These are phyloP conservation scores for Colletotrichum neosansevieriae DNA, from an alignment of 2,329 filamentous ascomycete species.

Conservation along the genomic window DNA sequence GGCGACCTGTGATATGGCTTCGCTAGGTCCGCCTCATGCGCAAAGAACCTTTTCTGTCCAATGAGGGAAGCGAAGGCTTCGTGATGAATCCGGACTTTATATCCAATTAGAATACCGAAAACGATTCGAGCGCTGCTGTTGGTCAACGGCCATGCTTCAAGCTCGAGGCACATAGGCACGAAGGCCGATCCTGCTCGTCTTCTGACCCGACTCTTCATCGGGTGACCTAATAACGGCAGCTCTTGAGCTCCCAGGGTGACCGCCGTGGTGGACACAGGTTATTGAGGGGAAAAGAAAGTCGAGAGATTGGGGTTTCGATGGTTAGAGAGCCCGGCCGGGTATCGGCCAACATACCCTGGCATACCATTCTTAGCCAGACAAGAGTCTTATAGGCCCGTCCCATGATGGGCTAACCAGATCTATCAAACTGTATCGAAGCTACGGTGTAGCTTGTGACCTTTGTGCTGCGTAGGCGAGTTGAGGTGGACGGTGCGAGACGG, in stretches of 20 bases:
- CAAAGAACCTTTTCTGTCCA: conserved; percentile 54
- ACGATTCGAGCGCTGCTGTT: conserved; percentile 46
- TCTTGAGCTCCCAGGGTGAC: background rate
- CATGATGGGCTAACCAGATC: conserved; percentile 34
- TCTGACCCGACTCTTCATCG: conserved; percentile 7
- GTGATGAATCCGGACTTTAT: conserved; percentile 51
- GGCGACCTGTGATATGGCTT: conserved; percentile 52
- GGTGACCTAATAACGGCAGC: conserved; percentile 18
- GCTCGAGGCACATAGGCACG: background rate
- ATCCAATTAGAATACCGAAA: conserved; percentile 50
- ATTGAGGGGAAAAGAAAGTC: conserved; percentile 4
- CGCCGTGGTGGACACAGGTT: conserved; percentile 10
- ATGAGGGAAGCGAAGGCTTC: conserved; percentile 47
- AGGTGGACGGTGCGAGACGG: conserved; percentile 17
- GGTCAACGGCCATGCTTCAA: conserved; percentile 42
- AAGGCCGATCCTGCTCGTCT: conserved; percentile 15
- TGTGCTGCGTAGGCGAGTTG: conserved; percentile 20
- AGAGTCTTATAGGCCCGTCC: conserved; percentile 21
- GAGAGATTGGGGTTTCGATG: conserved; percentile 2
- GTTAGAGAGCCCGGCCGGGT: conserved; percentile 13
- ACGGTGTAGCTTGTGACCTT: conserved; percentile 19
- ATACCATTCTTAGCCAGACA: background rate
- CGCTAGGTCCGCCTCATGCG: conserved; percentile 53
- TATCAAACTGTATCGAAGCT: conserved; percentile 32
- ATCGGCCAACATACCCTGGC: conserved; percentile 22